Evolutionary conservation across 1,284 basidiomycete species (phyloP).

Genomic region (Phylloporus sp.): DNA sequence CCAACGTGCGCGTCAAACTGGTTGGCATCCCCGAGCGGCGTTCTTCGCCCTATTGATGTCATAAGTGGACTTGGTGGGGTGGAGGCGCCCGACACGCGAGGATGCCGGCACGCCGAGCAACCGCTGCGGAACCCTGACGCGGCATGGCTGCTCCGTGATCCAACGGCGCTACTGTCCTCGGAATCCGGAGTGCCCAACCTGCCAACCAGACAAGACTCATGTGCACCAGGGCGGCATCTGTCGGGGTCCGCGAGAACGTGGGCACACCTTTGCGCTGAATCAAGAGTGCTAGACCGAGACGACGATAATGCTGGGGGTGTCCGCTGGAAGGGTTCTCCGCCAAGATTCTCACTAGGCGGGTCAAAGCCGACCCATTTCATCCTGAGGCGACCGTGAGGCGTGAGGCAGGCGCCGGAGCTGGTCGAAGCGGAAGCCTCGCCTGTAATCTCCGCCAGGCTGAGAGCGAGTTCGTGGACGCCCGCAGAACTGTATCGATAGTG

Average conservation of each 20-base stretch:
- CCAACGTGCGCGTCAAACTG: neutral
- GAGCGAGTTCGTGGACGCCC: slow-evolving; percentile 26
- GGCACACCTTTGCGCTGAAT: slow-evolving; percentile 5
- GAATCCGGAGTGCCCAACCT: slow-evolving; percentile 18
- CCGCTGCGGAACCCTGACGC: slow-evolving; percentile 36
- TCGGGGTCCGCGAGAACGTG: slow-evolving; percentile 3
- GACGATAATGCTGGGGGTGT: slow-evolving; percentile 7
- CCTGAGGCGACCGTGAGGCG: slow-evolving; percentile 16
- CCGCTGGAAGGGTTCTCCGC: neutral
- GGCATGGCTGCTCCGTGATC: slow-evolving; percentile 13
- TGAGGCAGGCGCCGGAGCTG: neutral
- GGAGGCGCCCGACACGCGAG: slow-evolving; percentile 20
- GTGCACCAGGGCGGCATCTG: slow-evolving; percentile 11
- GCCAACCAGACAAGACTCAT: slow-evolving; percentile 1
- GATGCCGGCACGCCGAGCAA: slow-evolving; percentile 35
- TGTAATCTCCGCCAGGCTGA: slow-evolving; percentile 27
- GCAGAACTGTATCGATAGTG: slow-evolving; percentile 20
- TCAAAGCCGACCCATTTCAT: slow-evolving; percentile 31
- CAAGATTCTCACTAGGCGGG: slow-evolving; percentile 15
- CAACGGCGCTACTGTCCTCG: slow-evolving; percentile 23
- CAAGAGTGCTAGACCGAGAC: slow-evolving; percentile 12
- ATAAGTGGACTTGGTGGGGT: slow-evolving; percentile 17
- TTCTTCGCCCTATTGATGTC: neutral
- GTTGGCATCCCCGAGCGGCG: slow-evolving; percentile 10
- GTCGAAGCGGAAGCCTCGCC: slow-evolving; percentile 9